Conservation (phyloP, 129 eudicot genomes). For the Oenanthe sinensis region DNA sequence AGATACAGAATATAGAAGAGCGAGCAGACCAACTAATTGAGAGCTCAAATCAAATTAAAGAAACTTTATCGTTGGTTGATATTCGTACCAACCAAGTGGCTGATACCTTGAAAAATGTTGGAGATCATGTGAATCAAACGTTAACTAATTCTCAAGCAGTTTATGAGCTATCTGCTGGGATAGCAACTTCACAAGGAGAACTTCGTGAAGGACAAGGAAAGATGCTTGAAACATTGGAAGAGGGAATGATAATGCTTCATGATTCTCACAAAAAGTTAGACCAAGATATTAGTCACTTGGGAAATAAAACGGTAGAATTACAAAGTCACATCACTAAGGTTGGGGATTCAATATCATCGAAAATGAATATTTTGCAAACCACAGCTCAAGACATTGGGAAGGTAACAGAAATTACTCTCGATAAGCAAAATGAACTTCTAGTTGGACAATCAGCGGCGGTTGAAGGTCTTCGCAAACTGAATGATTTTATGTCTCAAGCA, state of each 20-base stretch:
- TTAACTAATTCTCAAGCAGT: neutral
- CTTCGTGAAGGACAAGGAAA: neutral
- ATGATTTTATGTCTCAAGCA: neutral
- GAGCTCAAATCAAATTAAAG: neutral
- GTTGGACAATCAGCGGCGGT: slow-evolving; percentile 1
- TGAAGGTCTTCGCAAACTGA: slow-evolving; percentile 1
- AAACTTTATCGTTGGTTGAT: neutral
- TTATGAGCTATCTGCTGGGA: neutral
- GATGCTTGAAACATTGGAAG: slow-evolving; percentile 3
- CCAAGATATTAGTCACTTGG: neutral
- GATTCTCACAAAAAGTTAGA: neutral
- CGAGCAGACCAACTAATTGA: neutral
- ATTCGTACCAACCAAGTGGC: slow-evolving; percentile 6
- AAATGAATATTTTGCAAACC: neutral
- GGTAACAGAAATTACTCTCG: neutral
- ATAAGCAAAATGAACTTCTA: neutral
- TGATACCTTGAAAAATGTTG: neutral
- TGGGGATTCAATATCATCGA: neutral
- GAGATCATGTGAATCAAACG: neutral
- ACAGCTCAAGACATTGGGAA: neutral
- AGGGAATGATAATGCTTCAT: neutral
- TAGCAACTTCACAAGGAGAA: slow-evolving; percentile 6
- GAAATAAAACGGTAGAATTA: neutral
- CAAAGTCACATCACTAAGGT: neutral
- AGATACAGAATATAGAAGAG: neutral